A percentile compares a stretch with the other conserved stretches of the same genome.
phyloP scores from a whole-genome alignment of 2,329 filamentous ascomycete species.

The Monosporascus ibericus region DNA sequence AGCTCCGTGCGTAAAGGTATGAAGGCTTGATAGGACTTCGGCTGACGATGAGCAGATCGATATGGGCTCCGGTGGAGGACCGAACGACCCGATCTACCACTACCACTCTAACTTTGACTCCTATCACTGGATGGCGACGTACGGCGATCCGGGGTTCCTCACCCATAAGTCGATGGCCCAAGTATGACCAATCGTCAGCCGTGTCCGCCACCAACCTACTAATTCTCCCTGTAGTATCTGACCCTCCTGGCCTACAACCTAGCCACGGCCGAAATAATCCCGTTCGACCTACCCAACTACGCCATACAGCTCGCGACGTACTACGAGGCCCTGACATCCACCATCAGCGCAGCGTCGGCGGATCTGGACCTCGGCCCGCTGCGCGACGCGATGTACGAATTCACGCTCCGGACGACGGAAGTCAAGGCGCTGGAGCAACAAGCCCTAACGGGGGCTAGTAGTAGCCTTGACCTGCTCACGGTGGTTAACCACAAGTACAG shows the following conservation, averaged over 20 bases:
- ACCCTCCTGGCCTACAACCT: constrained; percentile 33
- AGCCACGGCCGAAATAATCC: constrained; percentile 30
- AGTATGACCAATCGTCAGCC: constrained; percentile 24
- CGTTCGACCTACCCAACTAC: constrained; percentile 36
- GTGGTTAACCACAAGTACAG: constrained; percentile 41
- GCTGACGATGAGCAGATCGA: constrained; percentile 41
- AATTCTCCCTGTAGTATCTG: constrained; percentile 25
- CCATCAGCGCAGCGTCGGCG: constrained; percentile 23
- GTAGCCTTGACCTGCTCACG: constrained; percentile 25
- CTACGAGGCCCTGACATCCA: constrained; percentile 30
- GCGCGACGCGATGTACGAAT: constrained; percentile 31
- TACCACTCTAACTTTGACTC: constrained; percentile 85
- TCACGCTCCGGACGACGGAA: constrained; percentile 26
- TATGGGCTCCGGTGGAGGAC: constrained; percentile 42
- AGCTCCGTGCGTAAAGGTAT: constrained; percentile 28
- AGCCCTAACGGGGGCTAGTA: constrained; percentile 14
- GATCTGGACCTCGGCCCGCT: constrained; percentile 32
- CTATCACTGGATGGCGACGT: constrained; percentile 77
- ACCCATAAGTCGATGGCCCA: constrained; percentile 54
- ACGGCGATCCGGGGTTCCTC: constrained; percentile 61
- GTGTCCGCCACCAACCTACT: not conserved
- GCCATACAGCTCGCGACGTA: constrained; percentile 32
- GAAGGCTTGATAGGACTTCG: constrained; percentile 23
- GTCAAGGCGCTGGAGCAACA: constrained; percentile 26
- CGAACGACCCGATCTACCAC: constrained; percentile 55